These are phyloP conservation scores for Cymbomonas tetramitiformis DNA, from an alignment of 139 green algal genomes.

Conservation along the genomic window DNA sequence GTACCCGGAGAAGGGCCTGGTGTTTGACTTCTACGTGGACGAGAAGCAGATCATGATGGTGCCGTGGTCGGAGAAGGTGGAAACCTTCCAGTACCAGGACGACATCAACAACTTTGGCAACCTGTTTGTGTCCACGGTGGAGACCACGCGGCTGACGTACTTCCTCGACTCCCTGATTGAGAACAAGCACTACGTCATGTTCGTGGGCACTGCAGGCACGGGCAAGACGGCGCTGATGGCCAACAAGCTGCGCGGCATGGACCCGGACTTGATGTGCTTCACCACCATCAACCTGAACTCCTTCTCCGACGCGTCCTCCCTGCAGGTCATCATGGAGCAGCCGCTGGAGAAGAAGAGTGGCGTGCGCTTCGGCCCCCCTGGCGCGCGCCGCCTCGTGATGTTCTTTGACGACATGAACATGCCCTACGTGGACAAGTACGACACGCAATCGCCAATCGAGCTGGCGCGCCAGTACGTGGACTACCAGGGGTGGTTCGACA, in stretches of 20 bases:
- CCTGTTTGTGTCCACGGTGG: conserved; percentile 77
- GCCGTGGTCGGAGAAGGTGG: conserved; percentile 51
- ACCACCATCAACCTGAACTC: conserved; percentile 77
- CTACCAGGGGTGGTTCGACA: conserved; percentile 80
- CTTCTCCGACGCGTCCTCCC: conserved; percentile 54
- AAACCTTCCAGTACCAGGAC: conserved; percentile 38
- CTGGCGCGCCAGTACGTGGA: conserved; percentile 72
- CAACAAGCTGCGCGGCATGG: conserved; percentile 65
- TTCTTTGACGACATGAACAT: conserved; percentile 89
- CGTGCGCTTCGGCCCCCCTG: conserved; percentile 69
- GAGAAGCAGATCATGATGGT: conserved; percentile 47
- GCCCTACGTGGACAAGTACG: conserved; percentile 82
- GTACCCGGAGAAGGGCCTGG: conserved; percentile 59
- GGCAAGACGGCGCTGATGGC: conserved; percentile 70
- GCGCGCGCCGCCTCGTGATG: conserved; percentile 54
- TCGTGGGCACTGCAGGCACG: conserved; percentile 67
- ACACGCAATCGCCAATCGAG: conserved; percentile 79
- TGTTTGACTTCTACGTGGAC: conserved; percentile 84
- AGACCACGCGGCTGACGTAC: conserved; percentile 66
- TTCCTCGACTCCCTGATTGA: conserved; percentile 60
- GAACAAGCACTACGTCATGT: conserved; percentile 75
- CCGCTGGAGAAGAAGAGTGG: conserved; percentile 35
- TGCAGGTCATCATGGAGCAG: conserved; percentile 38
- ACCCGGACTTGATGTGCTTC: conserved; percentile 47
- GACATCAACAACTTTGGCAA: conserved; percentile 29